Conservation (phyloP, 2,329 filamentous ascomycete species). For the Aureobasidium uvarum region DNA sequence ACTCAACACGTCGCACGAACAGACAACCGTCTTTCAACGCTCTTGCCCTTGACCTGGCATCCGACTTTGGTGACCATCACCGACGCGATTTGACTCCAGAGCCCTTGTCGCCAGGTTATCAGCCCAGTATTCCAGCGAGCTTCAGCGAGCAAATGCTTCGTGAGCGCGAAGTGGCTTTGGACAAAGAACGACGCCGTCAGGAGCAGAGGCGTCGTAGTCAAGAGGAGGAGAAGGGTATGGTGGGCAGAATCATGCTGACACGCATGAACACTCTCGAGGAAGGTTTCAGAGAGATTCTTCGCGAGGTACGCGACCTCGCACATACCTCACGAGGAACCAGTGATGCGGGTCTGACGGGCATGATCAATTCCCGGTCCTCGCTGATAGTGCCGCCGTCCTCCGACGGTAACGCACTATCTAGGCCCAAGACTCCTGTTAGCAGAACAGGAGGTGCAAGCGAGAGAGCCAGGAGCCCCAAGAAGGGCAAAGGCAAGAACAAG, state of each 20-base stretch:
- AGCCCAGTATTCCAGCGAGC: conserved; percentile 39
- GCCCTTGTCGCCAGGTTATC: conserved; percentile 43
- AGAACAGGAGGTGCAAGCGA: conserved; percentile 5
- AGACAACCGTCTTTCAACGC: conserved; percentile 64
- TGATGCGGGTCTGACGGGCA: conserved; percentile 29
- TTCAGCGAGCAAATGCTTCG: conserved; percentile 52
- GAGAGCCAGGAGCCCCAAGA: conserved; percentile 20
- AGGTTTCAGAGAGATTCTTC: conserved; percentile 69
- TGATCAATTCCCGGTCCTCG: conserved; percentile 9
- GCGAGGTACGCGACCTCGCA: conserved; percentile 39
- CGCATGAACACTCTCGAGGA: conserved; percentile 93
- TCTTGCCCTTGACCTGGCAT: conserved; percentile 64
- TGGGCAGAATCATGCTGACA: conserved; percentile 75
- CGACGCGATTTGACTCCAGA: conserved; percentile 48
- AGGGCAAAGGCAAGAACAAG: conserved; percentile 13
- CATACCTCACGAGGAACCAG: conserved; percentile 34
- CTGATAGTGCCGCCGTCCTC: conserved; percentile 2
- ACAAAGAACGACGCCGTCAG: conserved; percentile 35
- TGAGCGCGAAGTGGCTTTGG: conserved; percentile 53
- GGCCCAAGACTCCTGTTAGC: conserved; percentile 20
- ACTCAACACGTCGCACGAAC: conserved; percentile 22
- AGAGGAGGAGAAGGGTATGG: conserved; percentile 66
- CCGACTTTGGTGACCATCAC: conserved; percentile 63
- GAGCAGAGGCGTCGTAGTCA: conserved; percentile 41
- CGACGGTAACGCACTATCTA: conserved; percentile 4